Percentiles rank a stretch among this genome's conserved stretches.
These are phyloP conservation scores for Pouteria glomerata DNA, from an alignment of 148 eudicot species.

Conservation along the genomic window DNA sequence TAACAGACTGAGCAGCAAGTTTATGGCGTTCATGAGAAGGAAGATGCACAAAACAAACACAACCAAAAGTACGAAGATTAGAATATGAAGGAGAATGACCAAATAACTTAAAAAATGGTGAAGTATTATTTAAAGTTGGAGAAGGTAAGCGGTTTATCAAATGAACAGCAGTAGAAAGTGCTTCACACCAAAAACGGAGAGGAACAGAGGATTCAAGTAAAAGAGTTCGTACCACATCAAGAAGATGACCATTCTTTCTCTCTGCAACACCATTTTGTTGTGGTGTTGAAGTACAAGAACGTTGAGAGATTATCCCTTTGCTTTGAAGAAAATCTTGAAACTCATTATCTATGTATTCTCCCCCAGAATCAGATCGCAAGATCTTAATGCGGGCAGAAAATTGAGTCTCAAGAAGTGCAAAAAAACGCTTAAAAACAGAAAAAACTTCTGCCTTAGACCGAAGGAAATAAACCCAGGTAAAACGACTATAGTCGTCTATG, in stretches of 20 bases:
- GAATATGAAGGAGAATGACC: not conserved
- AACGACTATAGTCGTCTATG: no score
- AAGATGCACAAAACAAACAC: not conserved
- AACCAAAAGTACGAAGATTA: not conserved
- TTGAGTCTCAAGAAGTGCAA: slow-evolving; percentile 5
- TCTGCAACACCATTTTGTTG: slow-evolving; percentile 12
- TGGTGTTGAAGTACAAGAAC: not conserved
- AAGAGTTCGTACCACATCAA: no score
- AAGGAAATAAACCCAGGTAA: no score
- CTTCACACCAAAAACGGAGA: not conserved
- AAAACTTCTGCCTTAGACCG: not conserved
- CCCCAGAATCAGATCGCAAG: not conserved
- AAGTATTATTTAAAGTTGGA: no score
- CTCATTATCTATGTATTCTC: not conserved
- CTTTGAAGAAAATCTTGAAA: not conserved
- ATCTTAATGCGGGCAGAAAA: no score
- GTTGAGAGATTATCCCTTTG: not conserved
- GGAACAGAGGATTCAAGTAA: not conserved
- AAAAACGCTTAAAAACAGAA: not conserved
- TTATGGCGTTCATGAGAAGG: not conserved
- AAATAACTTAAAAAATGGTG: no score
- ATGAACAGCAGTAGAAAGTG: not conserved
- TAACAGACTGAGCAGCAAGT: not conserved
- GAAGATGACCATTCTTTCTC: not conserved
- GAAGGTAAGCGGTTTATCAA: no score